A percentile compares a stretch with the other conserved stretches of the same genome.
Conservation (phyloP, 2,329 filamentous ascomycete species). For the Fusarium anguioides region DNA sequence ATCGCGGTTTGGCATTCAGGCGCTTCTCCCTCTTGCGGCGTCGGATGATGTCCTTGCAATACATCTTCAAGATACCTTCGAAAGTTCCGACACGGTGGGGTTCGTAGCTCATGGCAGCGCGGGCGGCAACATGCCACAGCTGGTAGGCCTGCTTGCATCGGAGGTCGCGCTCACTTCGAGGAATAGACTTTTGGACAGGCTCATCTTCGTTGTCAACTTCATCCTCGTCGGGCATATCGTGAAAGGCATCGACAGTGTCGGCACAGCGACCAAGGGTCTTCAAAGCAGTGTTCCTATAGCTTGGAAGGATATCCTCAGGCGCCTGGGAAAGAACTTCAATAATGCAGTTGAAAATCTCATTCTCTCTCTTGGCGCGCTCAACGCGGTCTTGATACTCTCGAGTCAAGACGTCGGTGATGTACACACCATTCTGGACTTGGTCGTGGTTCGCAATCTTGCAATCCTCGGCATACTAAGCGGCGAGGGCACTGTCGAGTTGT, state of each 20-base stretch:
- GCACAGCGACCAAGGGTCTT: conserved; percentile 9
- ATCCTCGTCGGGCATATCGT: conserved; percentile 5
- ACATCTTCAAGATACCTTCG: conserved; percentile 10
- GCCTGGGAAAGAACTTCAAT: conserved; percentile 18
- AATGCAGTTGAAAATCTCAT: conserved; percentile 16
- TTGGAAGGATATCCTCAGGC: not conserved
- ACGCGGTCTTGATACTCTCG: conserved; percentile 27
- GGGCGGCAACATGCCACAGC: conserved; percentile 32
- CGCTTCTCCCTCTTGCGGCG: conserved; percentile 10
- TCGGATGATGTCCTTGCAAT: conserved; percentile 26
- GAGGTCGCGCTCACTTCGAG: not conserved
- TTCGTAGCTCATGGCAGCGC: conserved; percentile 33
- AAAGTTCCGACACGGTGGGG: not conserved
- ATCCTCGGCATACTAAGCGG: conserved; percentile 38
- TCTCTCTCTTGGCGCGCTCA: conserved; percentile 21
- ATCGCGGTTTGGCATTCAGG: conserved; percentile 10
- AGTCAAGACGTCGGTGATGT: conserved; percentile 24
- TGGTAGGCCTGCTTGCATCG: conserved; percentile 22
- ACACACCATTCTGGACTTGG: not conserved
- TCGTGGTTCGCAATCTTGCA: conserved; percentile 9
- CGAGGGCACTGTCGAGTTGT: conserved; percentile 28
- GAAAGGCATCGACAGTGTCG: conserved; percentile 21
- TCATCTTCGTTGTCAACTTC: conserved; percentile 4
- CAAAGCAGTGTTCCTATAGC: not conserved
- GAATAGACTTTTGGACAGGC: not conserved